These are phyloP conservation scores for Coleophoma cylindrospora DNA, from an alignment of 2,329 filamentous ascomycete genomes.

Conservation along the genomic window DNA sequence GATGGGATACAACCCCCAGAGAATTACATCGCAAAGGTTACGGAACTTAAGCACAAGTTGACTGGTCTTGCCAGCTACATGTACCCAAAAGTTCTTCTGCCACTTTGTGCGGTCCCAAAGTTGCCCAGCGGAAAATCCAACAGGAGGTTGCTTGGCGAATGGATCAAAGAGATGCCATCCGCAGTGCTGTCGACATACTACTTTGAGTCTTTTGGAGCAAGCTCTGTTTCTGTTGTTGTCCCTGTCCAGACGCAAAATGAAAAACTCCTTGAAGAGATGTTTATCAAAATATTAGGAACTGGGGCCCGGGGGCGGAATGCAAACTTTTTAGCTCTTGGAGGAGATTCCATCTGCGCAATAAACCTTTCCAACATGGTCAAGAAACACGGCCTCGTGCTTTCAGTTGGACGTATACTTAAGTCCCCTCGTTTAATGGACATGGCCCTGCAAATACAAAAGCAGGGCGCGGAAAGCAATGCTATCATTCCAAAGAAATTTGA, in stretches of 20 bases:
- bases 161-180: neutral
- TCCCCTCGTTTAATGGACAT: neutral
- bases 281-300: neutral
- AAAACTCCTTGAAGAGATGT: neutral
- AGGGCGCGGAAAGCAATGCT: neutral
- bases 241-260: neutral
- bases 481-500: neutral
- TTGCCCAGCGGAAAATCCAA: neutral
- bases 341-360: neutral
- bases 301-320: neutral
- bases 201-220: neutral
- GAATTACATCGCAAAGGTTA: neutral
- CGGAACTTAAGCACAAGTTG: neutral
- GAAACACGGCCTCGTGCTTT: neutral
- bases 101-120: neutral
- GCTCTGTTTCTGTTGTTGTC: neutral
- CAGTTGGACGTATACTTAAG: neutral
- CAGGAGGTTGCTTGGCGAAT: neutral
- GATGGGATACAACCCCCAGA: conserved; percentile 1
- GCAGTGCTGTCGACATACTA: neutral
- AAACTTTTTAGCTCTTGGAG: neutral
- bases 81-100: neutral
- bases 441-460: conserved; percentile 2
- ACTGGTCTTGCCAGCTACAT: neutral
- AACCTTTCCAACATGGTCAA: neutral